These are phyloP conservation scores for Choiromyces venosus DNA, from an alignment of 495 filamentous ascomycete genomes.

Conservation along the genomic window DNA sequence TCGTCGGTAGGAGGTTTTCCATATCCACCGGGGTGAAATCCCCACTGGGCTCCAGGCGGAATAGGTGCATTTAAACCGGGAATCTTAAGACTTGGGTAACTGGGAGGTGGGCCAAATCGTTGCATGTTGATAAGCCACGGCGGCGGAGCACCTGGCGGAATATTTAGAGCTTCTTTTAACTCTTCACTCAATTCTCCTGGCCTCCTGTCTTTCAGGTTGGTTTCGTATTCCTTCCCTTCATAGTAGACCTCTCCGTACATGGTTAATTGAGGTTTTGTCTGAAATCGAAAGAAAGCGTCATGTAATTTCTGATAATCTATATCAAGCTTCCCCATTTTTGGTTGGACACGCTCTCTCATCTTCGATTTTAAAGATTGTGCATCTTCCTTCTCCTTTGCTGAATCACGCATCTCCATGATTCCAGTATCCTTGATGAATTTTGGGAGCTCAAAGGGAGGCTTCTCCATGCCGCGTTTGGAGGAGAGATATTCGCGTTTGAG, in stretches of 20 bases:
- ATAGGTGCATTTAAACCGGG: constrained; percentile 93
- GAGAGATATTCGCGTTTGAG: constrained; percentile 95
- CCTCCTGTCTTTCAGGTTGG: constrained; percentile 80
- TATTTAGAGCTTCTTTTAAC: constrained; percentile 86
- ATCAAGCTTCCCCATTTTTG: constrained; percentile 95
- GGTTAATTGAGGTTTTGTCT: constrained; percentile 90
- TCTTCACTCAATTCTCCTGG: constrained; percentile 87
- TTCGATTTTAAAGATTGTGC: constrained; percentile 87
- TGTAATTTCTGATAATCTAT: constrained; percentile 98
- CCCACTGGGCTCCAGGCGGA: constrained; percentile 89
- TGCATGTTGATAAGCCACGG: constrained; percentile 98
- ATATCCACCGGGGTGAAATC: constrained; percentile 90
- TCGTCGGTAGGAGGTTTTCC: constrained; percentile 94
- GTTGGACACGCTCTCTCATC: constrained; percentile 86
- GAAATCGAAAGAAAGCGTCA: constrained; percentile 95
- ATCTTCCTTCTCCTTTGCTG: constrained; percentile 90
- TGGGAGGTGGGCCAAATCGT: constrained; percentile 84
- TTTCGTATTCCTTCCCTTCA: constrained; percentile 97
- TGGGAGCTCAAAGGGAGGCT: constrained; percentile 82
- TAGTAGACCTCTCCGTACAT: constrained; percentile 97
- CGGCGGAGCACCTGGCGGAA: constrained; percentile 86
- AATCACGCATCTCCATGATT: constrained; percentile 95
- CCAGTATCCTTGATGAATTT: constrained; percentile 98
- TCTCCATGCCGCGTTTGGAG: constrained; percentile 92
- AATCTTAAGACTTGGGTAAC: constrained; percentile 86